phyloP scores from a whole-genome alignment of 2,329 filamentous ascomycete species.

The Botrytis hyacinthi region DNA sequence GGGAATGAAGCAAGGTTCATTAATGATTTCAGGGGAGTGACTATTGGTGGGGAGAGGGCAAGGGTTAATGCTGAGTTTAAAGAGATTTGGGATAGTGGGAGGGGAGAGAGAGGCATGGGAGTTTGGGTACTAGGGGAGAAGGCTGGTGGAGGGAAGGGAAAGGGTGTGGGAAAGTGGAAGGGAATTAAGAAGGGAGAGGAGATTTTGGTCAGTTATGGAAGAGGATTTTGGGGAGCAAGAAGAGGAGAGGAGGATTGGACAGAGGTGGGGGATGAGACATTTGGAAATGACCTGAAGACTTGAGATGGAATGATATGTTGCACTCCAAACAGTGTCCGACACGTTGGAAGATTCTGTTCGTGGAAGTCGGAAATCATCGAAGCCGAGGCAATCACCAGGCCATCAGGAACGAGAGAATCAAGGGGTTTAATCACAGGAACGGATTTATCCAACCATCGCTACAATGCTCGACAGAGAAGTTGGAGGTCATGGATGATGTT shows the following conservation, averaged over 20 bases:
- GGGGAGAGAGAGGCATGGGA: slow-evolving; percentile 54
- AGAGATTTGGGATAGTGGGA: slow-evolving; percentile 54
- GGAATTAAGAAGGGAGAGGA: slow-evolving; percentile 69
- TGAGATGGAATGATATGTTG: neutral
- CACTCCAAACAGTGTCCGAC: no score
- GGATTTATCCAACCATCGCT: neutral
- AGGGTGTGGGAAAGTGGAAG: slow-evolving; percentile 49
- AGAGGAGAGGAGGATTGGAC: slow-evolving; percentile 33
- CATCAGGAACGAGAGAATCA: neutral
- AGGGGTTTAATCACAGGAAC: neutral
- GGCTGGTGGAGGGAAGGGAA: slow-evolving; percentile 42
- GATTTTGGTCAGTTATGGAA: slow-evolving; percentile 58
- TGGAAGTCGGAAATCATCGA: neutral
- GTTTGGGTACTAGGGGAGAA: slow-evolving; percentile 54
- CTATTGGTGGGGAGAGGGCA: slow-evolving; percentile 24
- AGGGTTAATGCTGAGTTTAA: slow-evolving; percentile 49
- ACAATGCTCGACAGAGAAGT: neutral
- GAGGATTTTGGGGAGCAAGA: slow-evolving; percentile 52
- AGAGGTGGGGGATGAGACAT: neutral
- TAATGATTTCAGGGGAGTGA: slow-evolving; percentile 64
- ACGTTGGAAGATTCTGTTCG: neutral
- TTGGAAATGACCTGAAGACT: slow-evolving; percentile 17
- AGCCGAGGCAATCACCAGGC: neutral
- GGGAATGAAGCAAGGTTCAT: slow-evolving; percentile 66
- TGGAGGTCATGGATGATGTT: neutral